Conservation (phyloP, 2,329 filamentous ascomycete species). For the Cercospora canescens region DNA sequence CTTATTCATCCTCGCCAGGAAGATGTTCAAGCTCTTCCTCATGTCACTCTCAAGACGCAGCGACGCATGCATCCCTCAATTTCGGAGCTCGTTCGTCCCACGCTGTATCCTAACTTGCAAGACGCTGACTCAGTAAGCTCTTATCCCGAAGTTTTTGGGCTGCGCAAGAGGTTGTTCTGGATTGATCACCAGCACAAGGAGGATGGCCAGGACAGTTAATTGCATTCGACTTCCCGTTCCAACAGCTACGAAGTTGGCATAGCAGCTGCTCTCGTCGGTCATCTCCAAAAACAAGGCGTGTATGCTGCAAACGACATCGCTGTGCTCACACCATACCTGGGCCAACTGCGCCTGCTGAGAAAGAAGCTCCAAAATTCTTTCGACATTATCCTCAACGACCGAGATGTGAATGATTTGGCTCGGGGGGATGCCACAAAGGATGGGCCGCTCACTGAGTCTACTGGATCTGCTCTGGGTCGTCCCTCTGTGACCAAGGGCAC, state of each 20-base stretch:
- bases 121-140: slow-evolving; percentile 44
- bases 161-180: slow-evolving; percentile 60
- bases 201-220: slow-evolving; percentile 23
- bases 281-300: slow-evolving; percentile 64
- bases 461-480: background rate
- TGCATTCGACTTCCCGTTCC: slow-evolving; percentile 44
- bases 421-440: slow-evolving; percentile 5
- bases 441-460: background rate
- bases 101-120: slow-evolving; percentile 57
- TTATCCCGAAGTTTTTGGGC: slow-evolving; percentile 47
- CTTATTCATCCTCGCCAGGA: slow-evolving; percentile 42
- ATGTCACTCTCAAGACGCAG: slow-evolving; percentile 56
- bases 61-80: slow-evolving; percentile 67
- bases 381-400: slow-evolving; percentile 59
- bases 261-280: slow-evolving; percentile 61
- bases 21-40: slow-evolving; percentile 9
- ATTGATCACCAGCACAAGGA: slow-evolving; percentile 57
- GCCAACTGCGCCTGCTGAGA: slow-evolving; percentile 57
- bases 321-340: slow-evolving; percentile 66
- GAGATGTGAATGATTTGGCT: slow-evolving; percentile 29
- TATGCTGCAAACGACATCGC: slow-evolving; percentile 66
- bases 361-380: background rate
- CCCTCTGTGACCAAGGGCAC: background rate
- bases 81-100: slow-evolving; percentile 57
- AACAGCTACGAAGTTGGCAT: slow-evolving; percentile 66